These are phyloP conservation scores for Auriscalpium microsporum DNA, from an alignment of 768 basidiomycete genomes.

Conservation along the genomic window DNA sequence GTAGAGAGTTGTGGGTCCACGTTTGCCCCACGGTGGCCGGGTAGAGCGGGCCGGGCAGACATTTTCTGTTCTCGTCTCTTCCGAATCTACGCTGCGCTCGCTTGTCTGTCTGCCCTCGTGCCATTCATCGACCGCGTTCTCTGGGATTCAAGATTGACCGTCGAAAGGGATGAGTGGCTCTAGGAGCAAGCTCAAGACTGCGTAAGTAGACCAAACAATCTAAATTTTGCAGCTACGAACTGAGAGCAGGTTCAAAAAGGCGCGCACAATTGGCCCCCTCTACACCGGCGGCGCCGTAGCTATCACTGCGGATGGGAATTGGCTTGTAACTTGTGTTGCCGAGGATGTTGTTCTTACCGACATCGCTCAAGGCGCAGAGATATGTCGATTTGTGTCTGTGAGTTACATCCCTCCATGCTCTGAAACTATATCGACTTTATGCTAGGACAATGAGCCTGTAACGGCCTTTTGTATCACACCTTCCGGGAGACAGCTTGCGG, in stretches of 20 bases:
- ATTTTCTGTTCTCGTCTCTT: too few species aligned
- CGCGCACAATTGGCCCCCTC: constrained; percentile 62
- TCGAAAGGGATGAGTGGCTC: background rate
- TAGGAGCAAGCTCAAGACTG: constrained; percentile 44
- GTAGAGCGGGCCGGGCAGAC: background rate
- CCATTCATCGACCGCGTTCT: too few species aligned
- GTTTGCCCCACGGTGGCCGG: background rate
- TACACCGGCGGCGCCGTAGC: constrained; percentile 87
- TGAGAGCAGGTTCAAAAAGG: constrained; percentile 61
- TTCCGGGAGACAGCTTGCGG: constrained; percentile 61
- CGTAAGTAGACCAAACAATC: constrained; percentile 32
- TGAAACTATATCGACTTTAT: constrained; percentile 3
- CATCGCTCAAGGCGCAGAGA: constrained; percentile 58
- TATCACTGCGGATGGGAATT: constrained; percentile 66
- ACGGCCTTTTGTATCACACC: constrained; percentile 79
- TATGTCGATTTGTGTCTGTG: constrained; percentile 85
- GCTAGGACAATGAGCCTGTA: constrained; percentile 79
- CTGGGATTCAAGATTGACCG: too few species aligned
- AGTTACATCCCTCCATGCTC: constrained; percentile 12
- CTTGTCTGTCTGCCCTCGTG: too few species aligned
- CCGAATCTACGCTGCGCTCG: too few species aligned
- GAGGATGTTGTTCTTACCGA: constrained; percentile 83
- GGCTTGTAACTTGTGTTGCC: constrained; percentile 78
- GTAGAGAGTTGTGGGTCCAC: too few species aligned
- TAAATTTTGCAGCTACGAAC: too few species aligned